These are phyloP conservation scores for Yarrowia hollandica DNA, from an alignment of 805 yeast genomes.

Conservation along the genomic window DNA sequence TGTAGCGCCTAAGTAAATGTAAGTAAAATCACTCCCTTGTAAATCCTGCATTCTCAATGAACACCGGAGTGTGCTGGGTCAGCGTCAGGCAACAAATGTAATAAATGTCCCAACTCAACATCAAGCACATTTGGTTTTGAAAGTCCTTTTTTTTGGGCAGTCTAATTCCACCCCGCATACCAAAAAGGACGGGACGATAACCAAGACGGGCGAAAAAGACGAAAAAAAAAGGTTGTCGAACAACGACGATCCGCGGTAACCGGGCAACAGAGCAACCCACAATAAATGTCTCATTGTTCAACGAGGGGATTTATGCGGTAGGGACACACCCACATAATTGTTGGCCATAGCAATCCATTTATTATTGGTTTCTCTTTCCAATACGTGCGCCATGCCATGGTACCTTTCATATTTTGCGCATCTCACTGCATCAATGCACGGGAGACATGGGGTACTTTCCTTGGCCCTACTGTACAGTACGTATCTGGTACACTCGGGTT, in stretches of 20 bases:
- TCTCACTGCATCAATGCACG: background rate
- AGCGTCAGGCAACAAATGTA: background rate
- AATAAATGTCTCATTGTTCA: background rate
- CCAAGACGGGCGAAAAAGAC: too few species aligned
- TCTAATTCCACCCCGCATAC: constrained; percentile 2
- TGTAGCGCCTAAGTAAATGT: too few species aligned
- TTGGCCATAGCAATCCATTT: too few species aligned
- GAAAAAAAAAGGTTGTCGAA: background rate
- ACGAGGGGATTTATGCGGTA: background rate
- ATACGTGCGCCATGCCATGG: too few species aligned
- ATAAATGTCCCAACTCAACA: background rate
- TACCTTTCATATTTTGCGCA: constrained; percentile 2
- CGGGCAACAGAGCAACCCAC: constrained; percentile 13
- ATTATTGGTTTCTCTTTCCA: too few species aligned
- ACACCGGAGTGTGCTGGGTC: background rate
- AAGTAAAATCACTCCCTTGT: too few species aligned
- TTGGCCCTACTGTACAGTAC: constrained; percentile 1
- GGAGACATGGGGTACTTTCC: background rate
- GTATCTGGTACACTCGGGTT: constrained; percentile 7
- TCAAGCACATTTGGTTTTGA: background rate
- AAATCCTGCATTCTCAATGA: background rate
- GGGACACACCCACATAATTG: background rate
- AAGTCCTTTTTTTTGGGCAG: too few species aligned
- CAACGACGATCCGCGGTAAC: constrained; percentile 1
- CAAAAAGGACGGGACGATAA: background rate